These are phyloP conservation scores for Epichloe sylvatica DNA, from an alignment of 2,329 filamentous ascomycete species.

Conservation along the genomic window DNA sequence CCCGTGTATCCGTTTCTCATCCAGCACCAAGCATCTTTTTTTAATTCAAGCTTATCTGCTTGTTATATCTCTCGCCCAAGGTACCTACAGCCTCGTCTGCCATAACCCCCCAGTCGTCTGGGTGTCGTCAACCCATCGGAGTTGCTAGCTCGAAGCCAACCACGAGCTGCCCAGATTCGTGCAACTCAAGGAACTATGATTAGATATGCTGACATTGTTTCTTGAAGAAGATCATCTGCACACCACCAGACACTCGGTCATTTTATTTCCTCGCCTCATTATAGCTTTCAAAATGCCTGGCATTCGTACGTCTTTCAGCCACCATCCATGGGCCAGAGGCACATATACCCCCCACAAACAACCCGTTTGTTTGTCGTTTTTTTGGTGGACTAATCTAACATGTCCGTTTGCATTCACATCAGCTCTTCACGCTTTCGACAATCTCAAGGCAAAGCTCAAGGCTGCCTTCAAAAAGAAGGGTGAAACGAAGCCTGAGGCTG, in stretches of 20 bases:
- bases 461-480: constrained; percentile 36
- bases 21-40: constrained; percentile 3
- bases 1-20: constrained; percentile 4
- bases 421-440: constrained; percentile 38
- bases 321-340: neutral
- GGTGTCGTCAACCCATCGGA: neutral
- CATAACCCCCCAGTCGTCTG: neutral
- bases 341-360: neutral
- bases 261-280: neutral
- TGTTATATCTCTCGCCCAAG: constrained; percentile 1
- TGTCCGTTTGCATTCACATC: neutral
- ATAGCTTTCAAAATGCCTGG: constrained; percentile 31
- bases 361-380: neutral
- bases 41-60: constrained; percentile 5
- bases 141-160: neutral
- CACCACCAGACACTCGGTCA: neutral
- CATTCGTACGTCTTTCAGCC: constrained; percentile 30
- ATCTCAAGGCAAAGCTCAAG: constrained; percentile 43
- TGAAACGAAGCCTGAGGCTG: constrained; percentile 17
- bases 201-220: neutral
- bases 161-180: neutral
- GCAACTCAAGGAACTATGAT: neutral
- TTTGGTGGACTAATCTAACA: constrained; percentile 5
- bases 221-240: neutral
- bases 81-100: neutral